Evolutionary conservation across 257 asterid genomes (phyloP), one percentile per base, ranked within the genome.

Genomic region (Solanum pinnatisectum): DNA sequence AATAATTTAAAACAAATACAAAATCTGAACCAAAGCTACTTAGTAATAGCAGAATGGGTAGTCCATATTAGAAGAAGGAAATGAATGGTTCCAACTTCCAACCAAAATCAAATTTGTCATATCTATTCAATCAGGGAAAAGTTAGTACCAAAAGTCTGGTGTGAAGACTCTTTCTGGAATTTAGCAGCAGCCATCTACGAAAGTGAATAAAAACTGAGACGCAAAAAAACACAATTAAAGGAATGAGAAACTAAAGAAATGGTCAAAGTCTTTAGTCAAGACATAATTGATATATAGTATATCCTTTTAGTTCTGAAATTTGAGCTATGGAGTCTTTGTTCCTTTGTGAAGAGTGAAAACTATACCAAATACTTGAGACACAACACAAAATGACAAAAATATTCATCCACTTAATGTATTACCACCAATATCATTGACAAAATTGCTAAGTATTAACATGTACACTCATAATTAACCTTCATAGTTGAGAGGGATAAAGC

Each of bases 211-310:
- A 46, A 85, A 9, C 18, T 23, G 13, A 40, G 83, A 25, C 83
- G 18, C 35, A 10, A 60, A 73, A 33, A 12, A 3, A 40, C n/a
- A n/a, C 8, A 16, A 72, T 35, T 16, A 72, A 1, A 72, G 40
- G 13, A 46, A 44, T 3, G 27, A 2, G 85, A 46, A n/a, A 25
- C 6, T 49, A 27, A 27, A 74, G 89, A 84, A 81, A 4, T 63
- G 42, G 91, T 90, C 89, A 86, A 88, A 71, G 87, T 85, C 90
- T 42, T 78, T 79, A 74, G 39, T 42, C 65, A 42, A 25, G n/a
- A 79, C 27, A 79, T 15, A 79, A 42, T 37, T 37, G 33, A 42
- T 78, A 42, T 23, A 39, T 44, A 44, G 59, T 44, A 44, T 23
- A 4, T 40, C 33, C 0, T 39, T 77, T 77, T 40, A 78, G 23